phyloP scores from a whole-genome alignment of 345 rosid species.

The Murraya paniculata region DNA sequence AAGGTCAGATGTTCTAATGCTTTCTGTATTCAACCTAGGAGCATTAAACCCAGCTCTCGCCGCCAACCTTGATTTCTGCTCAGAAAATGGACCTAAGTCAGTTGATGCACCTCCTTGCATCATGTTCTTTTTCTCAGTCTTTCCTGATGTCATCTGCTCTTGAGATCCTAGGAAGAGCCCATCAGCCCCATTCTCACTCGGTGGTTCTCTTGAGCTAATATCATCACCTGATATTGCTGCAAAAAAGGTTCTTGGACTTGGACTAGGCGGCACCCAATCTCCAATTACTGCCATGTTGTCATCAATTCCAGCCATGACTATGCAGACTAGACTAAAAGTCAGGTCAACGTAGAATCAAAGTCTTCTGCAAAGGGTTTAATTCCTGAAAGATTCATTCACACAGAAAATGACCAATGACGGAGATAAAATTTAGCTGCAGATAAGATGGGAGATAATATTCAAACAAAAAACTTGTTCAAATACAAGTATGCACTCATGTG shows the following conservation, averaged over 20 bases:
- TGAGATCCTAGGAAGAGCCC: slow-evolving; percentile 33
- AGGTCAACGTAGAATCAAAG: slow-evolving; percentile 17
- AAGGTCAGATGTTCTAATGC: slow-evolving; percentile 58
- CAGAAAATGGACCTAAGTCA: slow-evolving; percentile 32
- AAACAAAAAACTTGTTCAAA: background rate
- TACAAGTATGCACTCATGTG: background rate
- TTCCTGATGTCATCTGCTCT: slow-evolving; percentile 27
- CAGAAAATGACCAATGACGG: background rate
- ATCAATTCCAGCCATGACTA: slow-evolving; percentile 63
- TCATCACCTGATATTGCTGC: slow-evolving; percentile 50
- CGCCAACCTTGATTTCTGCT: slow-evolving; percentile 63
- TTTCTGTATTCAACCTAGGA: slow-evolving; percentile 68
- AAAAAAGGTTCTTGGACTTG: slow-evolving; percentile 57
- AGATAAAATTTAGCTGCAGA: slow-evolving; percentile 4
- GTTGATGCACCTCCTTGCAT: slow-evolving; percentile 21
- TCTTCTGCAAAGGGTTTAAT: slow-evolving; percentile 10
- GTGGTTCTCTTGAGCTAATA: slow-evolving; percentile 43
- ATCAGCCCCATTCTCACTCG: slow-evolving; percentile 27
- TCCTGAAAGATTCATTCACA: slow-evolving; percentile 34
- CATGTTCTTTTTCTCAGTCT: slow-evolving; percentile 31
- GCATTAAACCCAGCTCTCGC: slow-evolving; percentile 88
- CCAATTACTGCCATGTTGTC: slow-evolving; percentile 72
- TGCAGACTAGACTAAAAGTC: slow-evolving; percentile 18
- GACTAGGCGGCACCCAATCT: slow-evolving; percentile 81
- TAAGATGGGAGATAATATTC: background rate